A percentile compares a stretch with the other conserved stretches of the same genome.
Conservation (phyloP, 306 rosid genomes). For the Citrullus colocynthis region DNA sequence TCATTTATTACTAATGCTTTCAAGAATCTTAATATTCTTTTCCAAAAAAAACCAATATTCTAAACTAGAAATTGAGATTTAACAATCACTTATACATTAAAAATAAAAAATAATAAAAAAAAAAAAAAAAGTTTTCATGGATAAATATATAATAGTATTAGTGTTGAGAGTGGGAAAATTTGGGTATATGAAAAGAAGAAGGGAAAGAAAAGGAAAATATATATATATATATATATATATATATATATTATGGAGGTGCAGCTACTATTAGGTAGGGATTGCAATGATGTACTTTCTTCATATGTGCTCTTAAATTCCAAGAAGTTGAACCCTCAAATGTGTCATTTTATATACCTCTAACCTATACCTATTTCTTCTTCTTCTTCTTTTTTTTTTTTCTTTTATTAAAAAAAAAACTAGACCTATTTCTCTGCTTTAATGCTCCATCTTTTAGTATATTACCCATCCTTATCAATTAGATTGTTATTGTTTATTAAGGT, state of each 20-base stretch:
- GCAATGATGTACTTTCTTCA: slow-evolving; percentile 8
- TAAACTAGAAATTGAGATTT: background rate
- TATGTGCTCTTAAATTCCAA: background rate
- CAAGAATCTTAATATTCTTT: no score
- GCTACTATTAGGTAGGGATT: background rate
- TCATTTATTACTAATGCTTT: no score
- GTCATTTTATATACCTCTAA: background rate
- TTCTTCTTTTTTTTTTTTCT: no score
- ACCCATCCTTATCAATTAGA: background rate
- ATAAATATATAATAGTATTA: no score
- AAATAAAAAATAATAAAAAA: no score
- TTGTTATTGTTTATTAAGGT: background rate
- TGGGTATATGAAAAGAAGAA: background rate
- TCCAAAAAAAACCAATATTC: no score
- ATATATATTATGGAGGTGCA: background rate
- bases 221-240: no score
- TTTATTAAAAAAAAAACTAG: no score
- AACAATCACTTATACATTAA: background rate
- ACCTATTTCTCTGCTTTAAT: background rate
- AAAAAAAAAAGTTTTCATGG: no score
- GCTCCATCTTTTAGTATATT: background rate
- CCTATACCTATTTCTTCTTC: background rate
- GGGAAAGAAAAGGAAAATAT: background rate
- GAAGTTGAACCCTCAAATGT: background rate
- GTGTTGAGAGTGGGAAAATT: background rate